Base-by-base conservation (phyloP, 2,329 filamentous ascomycete species). In the Phaeoacremonium minimum region DNA sequence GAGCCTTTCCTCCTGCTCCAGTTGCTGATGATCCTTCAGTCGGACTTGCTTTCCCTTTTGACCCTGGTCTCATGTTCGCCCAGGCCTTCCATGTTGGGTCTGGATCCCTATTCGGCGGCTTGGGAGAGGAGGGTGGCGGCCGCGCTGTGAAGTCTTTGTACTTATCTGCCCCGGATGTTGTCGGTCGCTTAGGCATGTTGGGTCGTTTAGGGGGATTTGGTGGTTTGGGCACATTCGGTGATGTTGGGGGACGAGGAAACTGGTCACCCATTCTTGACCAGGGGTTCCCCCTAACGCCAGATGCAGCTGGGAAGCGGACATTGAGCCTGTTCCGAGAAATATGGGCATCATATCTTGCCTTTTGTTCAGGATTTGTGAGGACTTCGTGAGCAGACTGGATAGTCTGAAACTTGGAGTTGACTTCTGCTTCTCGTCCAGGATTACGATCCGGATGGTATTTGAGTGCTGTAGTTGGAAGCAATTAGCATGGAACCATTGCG, bases 371-470 rank as follows among this genome's bases (percentile, higher is more conserved):
- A 40, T 77, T 73, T 17, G 63, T 68, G 12, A 80, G 59, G 36
- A 95, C 72, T 56, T 95, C 89, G 54, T 94, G 83, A 15, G 89
- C 89, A 5, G 85, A 79, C 60, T 94, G 87, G 33, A 95, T 94
- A 33, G 83, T 77, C 58, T 94, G 86, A 53, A 95, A 95, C 53
- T 87, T 85, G 19, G 83, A 72, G 46, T 86, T 87, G 54, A 84
- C 85, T 53, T 91, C 87, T 39, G 77, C 64, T 61, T 95, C 88
- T 52, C 77, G 79, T 35, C 89, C 89, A 9, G 84, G 87, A 53
- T 95, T 95, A 41, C 89, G 83, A 57, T 95, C 89, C 7, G 89
- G 89, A 53, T 95, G 89, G 52, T 85, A 94, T 58, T 86, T 85
- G 32, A 94, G 69, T 32, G 88, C 88, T 88, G 39, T 4, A 16